Percentiles rank a stretch among this genome's conserved stretches.
Evolutionary conservation across 148 eudicot species (phyloP).

Genomic region (Cornus kousa): DNA sequence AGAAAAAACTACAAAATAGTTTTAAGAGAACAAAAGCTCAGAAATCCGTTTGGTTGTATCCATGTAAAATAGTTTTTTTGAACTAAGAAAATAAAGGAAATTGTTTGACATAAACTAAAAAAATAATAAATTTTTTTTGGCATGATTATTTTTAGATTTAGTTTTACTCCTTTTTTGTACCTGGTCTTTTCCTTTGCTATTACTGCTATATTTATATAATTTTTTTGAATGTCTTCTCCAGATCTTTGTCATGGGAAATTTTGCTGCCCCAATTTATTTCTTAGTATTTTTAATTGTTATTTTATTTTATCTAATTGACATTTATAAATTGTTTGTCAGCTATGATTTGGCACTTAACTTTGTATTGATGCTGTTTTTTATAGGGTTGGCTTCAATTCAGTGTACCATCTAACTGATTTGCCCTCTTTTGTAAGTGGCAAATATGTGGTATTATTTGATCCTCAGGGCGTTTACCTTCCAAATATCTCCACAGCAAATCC

Average conservation of each 20-base stretch:
- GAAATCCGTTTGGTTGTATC: no score
- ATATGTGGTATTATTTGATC: constrained; percentile 89
- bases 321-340: neutral
- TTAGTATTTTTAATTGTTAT: neutral
- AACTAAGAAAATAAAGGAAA: no score
- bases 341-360: constrained; percentile 1
- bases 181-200: neutral
- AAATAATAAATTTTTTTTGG: no score
- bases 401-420: constrained; percentile 96
- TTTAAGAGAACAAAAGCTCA: no score
- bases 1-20: no score
- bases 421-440: constrained; percentile 99
- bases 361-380: constrained; percentile 9
- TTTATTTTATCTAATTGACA: no score
- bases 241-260: neutral
- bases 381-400: constrained; percentile 99
- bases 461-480: constrained; percentile 94
- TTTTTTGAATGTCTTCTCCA: neutral
- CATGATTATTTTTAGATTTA: no score
- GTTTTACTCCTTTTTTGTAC: neutral
- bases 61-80: no score
- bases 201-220: neutral
- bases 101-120: no score
- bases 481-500: constrained; percentile 92
- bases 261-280: neutral